phyloP scores from a whole-genome alignment of 2,329 filamentous ascomycete species.

The Colletotrichum melonis region DNA sequence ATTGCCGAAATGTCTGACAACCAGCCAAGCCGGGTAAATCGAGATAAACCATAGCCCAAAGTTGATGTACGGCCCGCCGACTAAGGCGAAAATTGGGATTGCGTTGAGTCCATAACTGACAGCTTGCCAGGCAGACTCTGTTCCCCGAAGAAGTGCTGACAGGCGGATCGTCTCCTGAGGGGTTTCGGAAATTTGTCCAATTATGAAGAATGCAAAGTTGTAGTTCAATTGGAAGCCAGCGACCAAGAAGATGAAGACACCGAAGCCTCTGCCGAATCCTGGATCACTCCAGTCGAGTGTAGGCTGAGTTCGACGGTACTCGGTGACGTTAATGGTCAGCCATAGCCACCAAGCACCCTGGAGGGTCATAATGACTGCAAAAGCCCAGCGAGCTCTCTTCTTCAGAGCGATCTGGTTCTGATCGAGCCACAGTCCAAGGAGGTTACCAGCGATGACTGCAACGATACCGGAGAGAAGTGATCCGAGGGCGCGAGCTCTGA shows the following conservation, averaged over 20 bases:
- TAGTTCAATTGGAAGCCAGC: constrained; percentile 79
- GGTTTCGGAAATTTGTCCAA: constrained; percentile 69
- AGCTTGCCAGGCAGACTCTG: constrained; percentile 76
- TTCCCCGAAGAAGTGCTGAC: constrained; percentile 72
- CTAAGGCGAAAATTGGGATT: constrained; percentile 68
- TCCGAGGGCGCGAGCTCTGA: constrained; percentile 58
- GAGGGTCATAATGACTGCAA: constrained; percentile 60
- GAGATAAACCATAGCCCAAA: constrained; percentile 73
- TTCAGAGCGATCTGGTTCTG: constrained; percentile 61
- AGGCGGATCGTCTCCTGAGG: constrained; percentile 73
- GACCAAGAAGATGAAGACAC: constrained; percentile 69
- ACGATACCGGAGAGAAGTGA: constrained; percentile 63
- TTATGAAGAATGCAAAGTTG: constrained; percentile 75
- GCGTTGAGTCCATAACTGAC: constrained; percentile 75
- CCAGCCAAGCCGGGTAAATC: constrained; percentile 71
- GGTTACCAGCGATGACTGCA: constrained; percentile 70
- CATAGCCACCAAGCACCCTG: constrained; percentile 78
- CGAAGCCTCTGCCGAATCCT: constrained; percentile 58
- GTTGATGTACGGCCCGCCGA: constrained; percentile 74
- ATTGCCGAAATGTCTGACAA: constrained; percentile 43
- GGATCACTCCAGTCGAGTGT: constrained; percentile 58
- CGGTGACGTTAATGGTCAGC: constrained; percentile 71
- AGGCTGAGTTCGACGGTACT: constrained; percentile 65
- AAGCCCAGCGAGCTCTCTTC: constrained; percentile 62
- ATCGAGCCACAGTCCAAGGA: constrained; percentile 72